Conservation (phyloP, 495 filamentous ascomycete genomes). For the Apiosordaria backusii region DNA sequence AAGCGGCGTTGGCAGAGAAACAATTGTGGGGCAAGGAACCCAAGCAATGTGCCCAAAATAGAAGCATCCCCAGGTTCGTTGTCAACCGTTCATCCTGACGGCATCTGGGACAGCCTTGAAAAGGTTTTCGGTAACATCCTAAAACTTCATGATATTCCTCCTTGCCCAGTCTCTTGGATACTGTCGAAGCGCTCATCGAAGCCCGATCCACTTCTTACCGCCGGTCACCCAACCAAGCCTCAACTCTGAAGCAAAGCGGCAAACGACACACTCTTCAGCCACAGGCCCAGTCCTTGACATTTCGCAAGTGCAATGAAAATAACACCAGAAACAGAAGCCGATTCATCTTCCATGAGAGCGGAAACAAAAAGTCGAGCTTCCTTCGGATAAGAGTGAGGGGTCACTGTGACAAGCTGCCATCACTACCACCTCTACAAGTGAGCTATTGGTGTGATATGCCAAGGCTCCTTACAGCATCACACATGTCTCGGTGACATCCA, state of each 20-base stretch:
- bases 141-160: neutral
- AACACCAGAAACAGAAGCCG: neutral
- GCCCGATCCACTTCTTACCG: neutral
- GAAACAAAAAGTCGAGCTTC: neutral
- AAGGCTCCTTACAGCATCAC: slow-evolving; percentile 2
- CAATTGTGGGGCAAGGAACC: neutral
- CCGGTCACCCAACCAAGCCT: neutral
- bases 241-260: neutral
- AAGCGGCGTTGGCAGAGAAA: neutral
- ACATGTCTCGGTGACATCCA: neutral
- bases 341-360: neutral
- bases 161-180: neutral
- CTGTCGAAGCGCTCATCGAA: neutral
- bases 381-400: neutral
- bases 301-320: neutral
- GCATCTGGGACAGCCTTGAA: neutral
- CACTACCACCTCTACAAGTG: slow-evolving; percentile 2
- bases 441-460: slow-evolving; percentile 5
- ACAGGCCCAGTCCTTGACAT: neutral
- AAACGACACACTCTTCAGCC: neutral
- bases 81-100: neutral
- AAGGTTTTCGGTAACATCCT: neutral
- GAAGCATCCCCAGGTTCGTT: neutral
- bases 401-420: neutral
- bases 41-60: neutral